Conservation (phyloP, 1,284 basidiomycete genomes). For the Trichosporon asahii region DNA sequence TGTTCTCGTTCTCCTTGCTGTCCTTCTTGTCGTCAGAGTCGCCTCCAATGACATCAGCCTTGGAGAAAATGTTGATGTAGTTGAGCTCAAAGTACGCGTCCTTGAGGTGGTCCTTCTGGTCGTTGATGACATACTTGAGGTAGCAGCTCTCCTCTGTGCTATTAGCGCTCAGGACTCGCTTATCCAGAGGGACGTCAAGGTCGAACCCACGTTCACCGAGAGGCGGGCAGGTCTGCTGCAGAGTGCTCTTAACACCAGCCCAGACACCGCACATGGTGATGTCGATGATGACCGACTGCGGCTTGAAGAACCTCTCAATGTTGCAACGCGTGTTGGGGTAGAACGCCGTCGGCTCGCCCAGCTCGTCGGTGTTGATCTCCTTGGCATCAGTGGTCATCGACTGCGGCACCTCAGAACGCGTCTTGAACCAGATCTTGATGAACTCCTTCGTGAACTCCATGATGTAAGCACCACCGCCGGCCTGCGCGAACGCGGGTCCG, state of each 20-base stretch:
- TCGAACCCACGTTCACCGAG: conserved; percentile 22
- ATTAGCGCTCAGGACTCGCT: conserved; percentile 9
- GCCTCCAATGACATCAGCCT: background rate
- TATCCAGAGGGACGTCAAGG: background rate
- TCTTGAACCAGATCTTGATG: conserved; percentile 70
- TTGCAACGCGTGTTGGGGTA: conserved; percentile 64
- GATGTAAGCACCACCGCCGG: conserved; percentile 67
- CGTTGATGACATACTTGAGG: conserved; percentile 68
- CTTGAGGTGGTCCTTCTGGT: conserved; percentile 56
- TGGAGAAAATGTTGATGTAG: conserved; percentile 55
- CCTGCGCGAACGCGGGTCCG: conserved; percentile 62
- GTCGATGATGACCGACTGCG: conserved; percentile 68
- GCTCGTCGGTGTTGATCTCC: conserved; percentile 61
- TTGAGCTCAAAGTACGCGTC: conserved; percentile 73
- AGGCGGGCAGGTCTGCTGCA: conserved; percentile 61
- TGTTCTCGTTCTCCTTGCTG: background rate
- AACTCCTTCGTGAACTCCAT: conserved; percentile 61
- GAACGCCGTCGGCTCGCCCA: conserved; percentile 67
- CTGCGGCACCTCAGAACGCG: conserved; percentile 60
- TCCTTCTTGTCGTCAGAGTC: background rate
- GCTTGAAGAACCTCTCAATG: conserved; percentile 60
- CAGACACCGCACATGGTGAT: conserved; percentile 67
- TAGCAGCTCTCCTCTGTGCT: conserved; percentile 51
- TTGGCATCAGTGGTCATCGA: conserved; percentile 57
- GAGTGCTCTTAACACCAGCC: conserved; percentile 58